These are phyloP conservation scores for Clavulina sp. DNA, from an alignment of 768 basidiomycete genomes.

Conservation along the genomic window DNA sequence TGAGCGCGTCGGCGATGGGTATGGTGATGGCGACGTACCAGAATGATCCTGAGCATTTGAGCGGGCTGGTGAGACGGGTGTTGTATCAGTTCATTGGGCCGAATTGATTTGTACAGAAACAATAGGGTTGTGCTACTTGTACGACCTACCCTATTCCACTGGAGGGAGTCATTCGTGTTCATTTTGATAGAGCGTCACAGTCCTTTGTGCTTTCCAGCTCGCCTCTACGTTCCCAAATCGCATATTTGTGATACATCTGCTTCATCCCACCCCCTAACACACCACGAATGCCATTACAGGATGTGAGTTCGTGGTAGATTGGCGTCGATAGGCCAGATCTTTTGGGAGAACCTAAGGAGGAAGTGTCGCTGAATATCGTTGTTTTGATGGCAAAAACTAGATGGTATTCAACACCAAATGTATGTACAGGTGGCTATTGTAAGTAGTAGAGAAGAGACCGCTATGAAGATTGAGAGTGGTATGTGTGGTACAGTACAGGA, in stretches of 20 bases:
- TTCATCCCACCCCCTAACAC: too few relatives aligned
- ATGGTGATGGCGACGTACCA: constrained; percentile 66
- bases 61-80: constrained; percentile 61
- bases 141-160: not conserved
- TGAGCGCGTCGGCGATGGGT: constrained; percentile 63
- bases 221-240: not conserved
- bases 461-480: too few relatives aligned
- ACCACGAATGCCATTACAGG: too few relatives aligned
- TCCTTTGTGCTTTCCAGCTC: not conserved
- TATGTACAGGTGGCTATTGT: too few relatives aligned
- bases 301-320: too few relatives aligned
- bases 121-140: not conserved
- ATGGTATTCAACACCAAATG: too few relatives aligned
- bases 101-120: constrained; percentile 26
- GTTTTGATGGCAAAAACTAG: too few relatives aligned
- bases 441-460: too few relatives aligned
- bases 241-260: not conserved
- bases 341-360: too few relatives aligned
- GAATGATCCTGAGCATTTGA: constrained; percentile 65
- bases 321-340: too few relatives aligned
- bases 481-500: too few relatives aligned
- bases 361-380: too few relatives aligned
- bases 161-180: not conserved
- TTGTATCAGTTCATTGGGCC: constrained; percentile 83
- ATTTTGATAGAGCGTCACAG: not conserved